Base-by-base conservation (phyloP, 805 yeast genomes). In the Torulaspora quercuum region DNA sequence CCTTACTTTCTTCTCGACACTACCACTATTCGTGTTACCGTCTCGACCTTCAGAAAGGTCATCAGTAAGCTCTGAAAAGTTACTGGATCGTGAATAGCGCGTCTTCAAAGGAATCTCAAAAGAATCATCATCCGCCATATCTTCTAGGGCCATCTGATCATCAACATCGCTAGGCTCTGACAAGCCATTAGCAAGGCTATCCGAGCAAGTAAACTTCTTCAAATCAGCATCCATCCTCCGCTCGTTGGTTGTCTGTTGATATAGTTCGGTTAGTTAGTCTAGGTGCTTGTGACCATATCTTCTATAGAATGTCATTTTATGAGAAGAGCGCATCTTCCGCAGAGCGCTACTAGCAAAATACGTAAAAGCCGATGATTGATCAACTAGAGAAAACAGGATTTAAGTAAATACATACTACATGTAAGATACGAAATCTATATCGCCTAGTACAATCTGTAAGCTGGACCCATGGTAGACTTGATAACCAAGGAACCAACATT, bases 391-490 rank as follows among this genome's bases (percentile, higher is more conserved):
- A 20, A 32, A 25, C 25, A 32, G 19, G 35, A 32, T 32, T 24
- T n/a, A n/a, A n/a, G n/a, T 30, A 44, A 21, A 32, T 9, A 12
- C 13, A 13, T 13, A 16, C 15, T 18, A 18, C 7, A 27, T 21
- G 33, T 11, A 37, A 21, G 18, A 24, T 16, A 32, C 19, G 21
- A 13, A 15, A 17, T 12, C 35, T 13, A 36, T 40, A 41, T 45
- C 57, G 61, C 67, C 75, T 89, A 92, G 92, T 92, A 92, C 72
- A 92, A 82, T 84, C 97, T 89, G 94, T 81, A 87, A 69, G 97
- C 84, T 71, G 97, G 98, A 77, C 99, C 98, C 99, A 92, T 92
- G 73, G 97, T 80, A 52, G 96, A 87, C 80, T 92, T 92, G 79
- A 92, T 82, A 69, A 89, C 97, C 73, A 92, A 78, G 67, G 98